These are phyloP conservation scores for Neurospora cerealis DNA, from an alignment of 495 filamentous ascomycete species.

Conservation along the genomic window DNA sequence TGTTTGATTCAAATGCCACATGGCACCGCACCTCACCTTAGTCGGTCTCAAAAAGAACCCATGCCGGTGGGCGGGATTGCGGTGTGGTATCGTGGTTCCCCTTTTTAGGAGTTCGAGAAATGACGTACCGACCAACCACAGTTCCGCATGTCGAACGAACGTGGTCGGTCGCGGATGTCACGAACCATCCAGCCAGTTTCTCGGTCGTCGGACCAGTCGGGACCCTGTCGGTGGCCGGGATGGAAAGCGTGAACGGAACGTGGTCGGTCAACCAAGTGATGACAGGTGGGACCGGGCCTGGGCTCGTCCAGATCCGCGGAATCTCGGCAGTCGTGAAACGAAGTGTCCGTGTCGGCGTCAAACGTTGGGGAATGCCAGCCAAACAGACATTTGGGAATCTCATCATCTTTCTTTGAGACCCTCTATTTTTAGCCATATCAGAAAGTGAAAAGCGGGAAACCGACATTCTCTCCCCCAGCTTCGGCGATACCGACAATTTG, in stretches of 20 bases:
- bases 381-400: not conserved
- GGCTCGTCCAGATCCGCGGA: not conserved
- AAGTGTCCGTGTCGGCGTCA: not conserved
- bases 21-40: not conserved
- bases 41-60: not conserved
- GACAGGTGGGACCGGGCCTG: not conserved
- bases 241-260: not conserved
- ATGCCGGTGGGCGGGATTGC: not conserved
- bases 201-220: not conserved
- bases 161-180: not conserved
- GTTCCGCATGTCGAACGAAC: not conserved
- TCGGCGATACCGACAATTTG: not conserved
- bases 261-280: not conserved
- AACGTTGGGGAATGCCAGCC: not conserved
- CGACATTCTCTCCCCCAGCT: not conserved
- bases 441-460: not conserved
- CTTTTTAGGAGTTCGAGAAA: not conserved
- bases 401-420: not conserved
- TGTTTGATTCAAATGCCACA: not conserved
- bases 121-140: not conserved
- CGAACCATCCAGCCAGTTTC: not conserved
- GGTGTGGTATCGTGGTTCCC: not conserved
- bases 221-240: not conserved
- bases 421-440: not conserved
- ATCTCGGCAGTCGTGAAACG: not conserved